These are phyloP conservation scores for Schizochytrium sp. DNA, from an alignment of 108 stramenopile species.

Conservation along the genomic window DNA sequence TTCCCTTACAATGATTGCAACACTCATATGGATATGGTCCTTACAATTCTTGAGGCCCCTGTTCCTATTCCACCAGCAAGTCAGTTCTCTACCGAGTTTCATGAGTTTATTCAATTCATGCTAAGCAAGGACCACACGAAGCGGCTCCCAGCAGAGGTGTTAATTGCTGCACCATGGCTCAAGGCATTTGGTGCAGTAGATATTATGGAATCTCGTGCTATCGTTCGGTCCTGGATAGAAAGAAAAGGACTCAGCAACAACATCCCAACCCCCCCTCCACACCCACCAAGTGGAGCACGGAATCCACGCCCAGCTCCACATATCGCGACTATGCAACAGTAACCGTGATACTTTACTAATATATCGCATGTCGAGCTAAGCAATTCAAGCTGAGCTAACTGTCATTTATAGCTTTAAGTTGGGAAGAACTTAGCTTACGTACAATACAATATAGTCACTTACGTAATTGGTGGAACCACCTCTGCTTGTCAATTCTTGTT, in stretches of 20 bases:
- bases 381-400: no score
- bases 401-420: no score
- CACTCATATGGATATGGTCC: constrained; percentile 72
- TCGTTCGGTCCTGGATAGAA: constrained; percentile 35
- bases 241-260: not conserved
- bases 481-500: no score
- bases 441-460: no score
- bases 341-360: no score
- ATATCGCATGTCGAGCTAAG: no score
- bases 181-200: not conserved
- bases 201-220: not conserved
- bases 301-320: not conserved
- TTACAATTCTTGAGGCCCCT: constrained; percentile 72
- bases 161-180: constrained; percentile 46
- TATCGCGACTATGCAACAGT: not conserved
- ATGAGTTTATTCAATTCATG: constrained; percentile 67
- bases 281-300: not conserved
- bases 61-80: constrained; percentile 66
- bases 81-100: constrained; percentile 67
- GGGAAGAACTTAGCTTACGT: no score
- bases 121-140: constrained; percentile 71
- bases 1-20: constrained; percentile 66
- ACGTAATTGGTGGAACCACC: no score
- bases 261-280: not conserved
- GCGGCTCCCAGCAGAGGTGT: constrained; percentile 45